Conservation (phyloP, 106 monocot species). For the Dioscorea zingiberensis region DNA sequence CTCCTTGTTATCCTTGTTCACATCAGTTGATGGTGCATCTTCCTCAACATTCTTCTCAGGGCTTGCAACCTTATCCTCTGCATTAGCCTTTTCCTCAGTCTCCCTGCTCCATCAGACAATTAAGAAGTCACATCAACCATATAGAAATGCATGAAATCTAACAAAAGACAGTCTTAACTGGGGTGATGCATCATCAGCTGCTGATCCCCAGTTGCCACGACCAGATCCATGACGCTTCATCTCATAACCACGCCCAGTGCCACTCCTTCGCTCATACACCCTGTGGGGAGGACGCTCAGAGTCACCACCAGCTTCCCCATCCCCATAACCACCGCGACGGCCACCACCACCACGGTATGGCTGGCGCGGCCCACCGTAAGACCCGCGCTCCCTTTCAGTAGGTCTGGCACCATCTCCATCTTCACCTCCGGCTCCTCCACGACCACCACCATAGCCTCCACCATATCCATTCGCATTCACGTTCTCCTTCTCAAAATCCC, state of each 20-base stretch:
- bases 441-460: constrained; percentile 14
- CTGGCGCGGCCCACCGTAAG: constrained; percentile 29
- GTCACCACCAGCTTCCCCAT: constrained; percentile 39
- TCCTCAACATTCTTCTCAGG: constrained; percentile 27
- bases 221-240: constrained; percentile 86
- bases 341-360: constrained; percentile 58
- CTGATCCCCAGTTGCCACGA: constrained; percentile 85
- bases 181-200: constrained; percentile 46
- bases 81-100: constrained; percentile 18
- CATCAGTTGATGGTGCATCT: constrained; percentile 17
- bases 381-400: constrained; percentile 40
- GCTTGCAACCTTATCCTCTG: constrained; percentile 16
- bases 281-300: constrained; percentile 48
- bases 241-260: constrained; percentile 83
- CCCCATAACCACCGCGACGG: constrained; percentile 38
- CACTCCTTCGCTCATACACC: constrained; percentile 64
- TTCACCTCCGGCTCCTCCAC: constrained; percentile 23
- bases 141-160: not conserved
- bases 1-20: constrained; percentile 29
- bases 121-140: not conserved
- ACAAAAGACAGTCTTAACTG: constrained; percentile 41
- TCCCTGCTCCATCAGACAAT: constrained; percentile 4
- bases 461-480: constrained; percentile 25
- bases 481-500: constrained; percentile 45
- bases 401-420: constrained; percentile 24